A percentile compares a stretch with the other conserved stretches of the same genome.
Evolutionary conservation across 2,329 filamentous ascomycete species (phyloP).

Genomic region (Chaetomiaceae sp.): DNA sequence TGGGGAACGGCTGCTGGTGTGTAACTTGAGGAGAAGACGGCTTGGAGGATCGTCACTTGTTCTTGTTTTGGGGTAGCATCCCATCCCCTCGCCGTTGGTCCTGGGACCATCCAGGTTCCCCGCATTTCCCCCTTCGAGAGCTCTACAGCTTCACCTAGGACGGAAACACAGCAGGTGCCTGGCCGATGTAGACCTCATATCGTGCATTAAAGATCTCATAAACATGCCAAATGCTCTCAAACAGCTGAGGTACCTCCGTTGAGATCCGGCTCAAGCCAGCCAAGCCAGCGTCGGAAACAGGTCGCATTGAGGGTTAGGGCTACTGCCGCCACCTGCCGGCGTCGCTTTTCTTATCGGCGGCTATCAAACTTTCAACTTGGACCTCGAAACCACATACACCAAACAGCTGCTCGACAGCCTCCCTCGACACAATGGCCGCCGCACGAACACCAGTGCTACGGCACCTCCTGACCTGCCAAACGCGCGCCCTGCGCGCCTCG

Average conservation of each 20-base stretch:
- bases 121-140: neutral
- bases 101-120: slow-evolving; percentile 7
- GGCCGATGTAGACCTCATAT: too few species aligned
- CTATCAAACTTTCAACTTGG: neutral
- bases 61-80: neutral
- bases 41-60: neutral
- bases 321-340: too few species aligned
- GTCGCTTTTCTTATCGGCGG: too few species aligned
- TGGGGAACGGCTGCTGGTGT: neutral
- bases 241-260: too few species aligned
- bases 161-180: too few species aligned
- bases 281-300: too few species aligned
- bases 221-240: too few species aligned
- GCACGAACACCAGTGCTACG: slow-evolving; percentile 20
- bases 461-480: slow-evolving; percentile 35
- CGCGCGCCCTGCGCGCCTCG: slow-evolving; percentile 32
- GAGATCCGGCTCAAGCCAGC: too few species aligned
- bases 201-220: too few species aligned
- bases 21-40: neutral
- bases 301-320: too few species aligned
- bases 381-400: neutral
- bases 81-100: neutral
- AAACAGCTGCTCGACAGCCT: neutral
- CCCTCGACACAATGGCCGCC: slow-evolving; percentile 12
- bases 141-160: neutral